phyloP scores from a whole-genome alignment of 164 flowering plant genomes.

The Houttuynia cordata region DNA sequence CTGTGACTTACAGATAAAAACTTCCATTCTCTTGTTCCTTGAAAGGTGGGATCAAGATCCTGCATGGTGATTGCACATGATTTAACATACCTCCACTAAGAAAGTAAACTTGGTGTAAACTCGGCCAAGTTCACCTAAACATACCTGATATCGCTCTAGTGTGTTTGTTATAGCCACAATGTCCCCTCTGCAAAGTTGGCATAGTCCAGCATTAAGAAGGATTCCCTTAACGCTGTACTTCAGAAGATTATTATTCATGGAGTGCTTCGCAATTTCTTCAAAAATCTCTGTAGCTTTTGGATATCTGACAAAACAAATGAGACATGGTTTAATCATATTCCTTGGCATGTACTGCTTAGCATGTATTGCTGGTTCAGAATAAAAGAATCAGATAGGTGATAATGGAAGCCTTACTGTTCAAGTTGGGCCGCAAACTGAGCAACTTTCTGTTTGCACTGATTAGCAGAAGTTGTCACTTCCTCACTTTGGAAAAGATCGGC shows the following conservation, averaged over 20 bases:
- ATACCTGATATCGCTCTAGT: conserved; percentile 74
- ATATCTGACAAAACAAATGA: conserved; percentile 24
- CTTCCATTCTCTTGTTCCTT: conserved; percentile 71
- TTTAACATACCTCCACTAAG: not conserved
- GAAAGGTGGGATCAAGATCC: conserved; percentile 92
- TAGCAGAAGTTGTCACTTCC: conserved; percentile 58
- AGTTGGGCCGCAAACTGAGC: conserved; percentile 79
- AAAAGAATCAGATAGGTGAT: not conserved
- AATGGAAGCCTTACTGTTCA: conserved; percentile 44
- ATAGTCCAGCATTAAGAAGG: conserved; percentile 91
- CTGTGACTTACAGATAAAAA: conserved; percentile 44
- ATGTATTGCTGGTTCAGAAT: not conserved
- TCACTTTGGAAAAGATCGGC: conserved; percentile 85
- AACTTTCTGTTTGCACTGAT: conserved; percentile 80
- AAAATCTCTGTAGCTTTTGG: conserved; percentile 58
- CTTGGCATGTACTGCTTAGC: too few species aligned
- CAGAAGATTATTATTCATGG: conserved; percentile 62
- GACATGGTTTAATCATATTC: not conserved
- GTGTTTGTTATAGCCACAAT: conserved; percentile 72
- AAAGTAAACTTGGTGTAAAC: too few species aligned
- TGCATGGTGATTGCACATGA: conserved; percentile 16
- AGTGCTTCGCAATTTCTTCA: conserved; percentile 68
- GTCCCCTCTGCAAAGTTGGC: conserved; percentile 82
- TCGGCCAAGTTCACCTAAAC: not conserved
- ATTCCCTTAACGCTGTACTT: conserved; percentile 78